Evolutionary conservation across 768 basidiomycete genomes (phyloP).

Genomic region (Gloeostereum incarnatum): DNA sequence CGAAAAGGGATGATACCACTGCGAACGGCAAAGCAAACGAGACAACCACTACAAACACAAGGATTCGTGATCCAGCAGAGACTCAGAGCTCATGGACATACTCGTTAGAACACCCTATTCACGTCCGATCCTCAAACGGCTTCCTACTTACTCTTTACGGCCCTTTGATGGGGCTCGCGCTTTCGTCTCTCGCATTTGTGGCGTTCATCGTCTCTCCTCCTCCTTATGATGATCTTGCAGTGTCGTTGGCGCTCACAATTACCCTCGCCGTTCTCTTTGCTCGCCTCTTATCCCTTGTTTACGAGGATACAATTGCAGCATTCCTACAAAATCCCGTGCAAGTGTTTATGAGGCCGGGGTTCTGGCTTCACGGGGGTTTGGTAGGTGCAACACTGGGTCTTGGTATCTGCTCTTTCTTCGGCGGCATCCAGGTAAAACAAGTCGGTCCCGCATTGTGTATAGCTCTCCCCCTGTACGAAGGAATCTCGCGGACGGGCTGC

Average conservation of each 20-base stretch:
- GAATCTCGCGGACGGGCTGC: constrained; percentile 11
- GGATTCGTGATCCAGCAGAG: neutral
- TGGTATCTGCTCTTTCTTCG: neutral
- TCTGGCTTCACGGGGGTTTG: constrained; percentile 13
- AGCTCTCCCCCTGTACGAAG: constrained; percentile 13
- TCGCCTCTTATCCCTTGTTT: constrained; percentile 9
- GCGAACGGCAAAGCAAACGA: too few relatives aligned
- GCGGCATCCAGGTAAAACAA: constrained; percentile 5
- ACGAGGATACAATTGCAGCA: constrained; percentile 9
- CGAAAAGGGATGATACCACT: too few relatives aligned
- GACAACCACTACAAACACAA: neutral
- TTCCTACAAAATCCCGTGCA: constrained; percentile 8
- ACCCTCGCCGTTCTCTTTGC: constrained; percentile 9
- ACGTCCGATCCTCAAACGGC: constrained; percentile 7
- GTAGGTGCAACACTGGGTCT: constrained; percentile 8
- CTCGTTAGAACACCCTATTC: constrained; percentile 5
- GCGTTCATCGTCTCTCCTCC: constrained; percentile 8
- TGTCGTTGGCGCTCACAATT: constrained; percentile 8
- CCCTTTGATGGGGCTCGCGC: constrained; percentile 9
- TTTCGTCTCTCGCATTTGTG: constrained; percentile 10
- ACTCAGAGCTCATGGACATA: neutral
- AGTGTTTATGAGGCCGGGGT: constrained; percentile 11
- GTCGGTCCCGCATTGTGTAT: constrained; percentile 10
- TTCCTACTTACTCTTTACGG: constrained; percentile 12
- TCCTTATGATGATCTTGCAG: constrained; percentile 4